These are phyloP conservation scores for Xenosphaeropsis pyriputrescens DNA, from an alignment of 2,329 filamentous ascomycete genomes.

Conservation along the genomic window DNA sequence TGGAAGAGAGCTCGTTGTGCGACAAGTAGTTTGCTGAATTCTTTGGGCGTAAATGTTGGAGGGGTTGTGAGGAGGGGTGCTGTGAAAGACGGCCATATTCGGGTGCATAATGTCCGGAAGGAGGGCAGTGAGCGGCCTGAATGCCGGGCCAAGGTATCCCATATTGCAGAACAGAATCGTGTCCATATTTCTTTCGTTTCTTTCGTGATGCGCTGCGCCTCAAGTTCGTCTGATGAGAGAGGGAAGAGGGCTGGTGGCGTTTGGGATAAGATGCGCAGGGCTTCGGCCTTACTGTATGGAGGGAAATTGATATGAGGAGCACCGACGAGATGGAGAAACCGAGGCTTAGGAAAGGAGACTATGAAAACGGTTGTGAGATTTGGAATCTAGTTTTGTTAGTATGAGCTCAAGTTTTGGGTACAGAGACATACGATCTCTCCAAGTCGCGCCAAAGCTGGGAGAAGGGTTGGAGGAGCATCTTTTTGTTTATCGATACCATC, in stretches of 20 bases:
- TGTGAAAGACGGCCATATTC: constrained; percentile 77
- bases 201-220: constrained; percentile 19
- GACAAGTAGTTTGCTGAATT: constrained; percentile 75
- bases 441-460: constrained; percentile 68
- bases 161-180: constrained; percentile 70
- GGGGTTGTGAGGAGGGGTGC: constrained; percentile 57
- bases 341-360: constrained; percentile 54
- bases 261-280: constrained; percentile 60
- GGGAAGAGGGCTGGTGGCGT: constrained; percentile 31
- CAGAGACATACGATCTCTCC: constrained; percentile 54
- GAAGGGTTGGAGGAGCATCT: constrained; percentile 63
- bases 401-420: constrained; percentile 1
- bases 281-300: constrained; percentile 68
- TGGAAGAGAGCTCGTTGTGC: constrained; percentile 56
- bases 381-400: constrained; percentile 45
- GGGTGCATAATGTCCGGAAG: constrained; percentile 54
- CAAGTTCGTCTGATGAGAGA: constrained; percentile 10
- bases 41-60: constrained; percentile 50
- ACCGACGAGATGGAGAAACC: constrained; percentile 54
- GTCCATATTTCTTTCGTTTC: constrained; percentile 57
- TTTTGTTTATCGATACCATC: constrained; percentile 78
- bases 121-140: constrained; percentile 66
- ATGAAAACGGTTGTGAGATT: constrained; percentile 65
- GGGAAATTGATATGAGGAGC: constrained; percentile 71
- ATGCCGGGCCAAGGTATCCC: constrained; percentile 72